Conservation (phyloP, 345 rosid genomes). For the Jatropha curcas region DNA sequence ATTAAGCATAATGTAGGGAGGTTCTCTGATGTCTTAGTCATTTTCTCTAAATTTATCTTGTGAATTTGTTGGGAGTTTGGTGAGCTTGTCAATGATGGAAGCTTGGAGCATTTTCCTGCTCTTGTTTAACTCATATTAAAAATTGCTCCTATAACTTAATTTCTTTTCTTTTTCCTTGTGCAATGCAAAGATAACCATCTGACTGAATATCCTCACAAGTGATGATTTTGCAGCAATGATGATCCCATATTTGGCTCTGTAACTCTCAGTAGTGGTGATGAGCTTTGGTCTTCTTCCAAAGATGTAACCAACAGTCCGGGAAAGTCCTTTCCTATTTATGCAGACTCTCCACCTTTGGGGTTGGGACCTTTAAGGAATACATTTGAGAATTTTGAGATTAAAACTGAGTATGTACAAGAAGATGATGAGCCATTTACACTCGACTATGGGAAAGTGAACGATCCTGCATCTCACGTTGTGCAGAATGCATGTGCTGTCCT, state of each 20-base stretch:
- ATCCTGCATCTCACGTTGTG: slow-evolving; percentile 41
- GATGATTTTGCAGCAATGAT: slow-evolving; percentile 93
- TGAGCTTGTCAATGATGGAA: slow-evolving; percentile 9
- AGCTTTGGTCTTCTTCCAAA: slow-evolving; percentile 76
- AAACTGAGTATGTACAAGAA: slow-evolving; percentile 49
- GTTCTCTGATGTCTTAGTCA: neutral
- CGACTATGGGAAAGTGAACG: slow-evolving; percentile 41
- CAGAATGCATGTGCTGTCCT: slow-evolving; percentile 27
- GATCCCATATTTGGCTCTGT: slow-evolving; percentile 76
- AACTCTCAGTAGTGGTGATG: slow-evolving; percentile 63
- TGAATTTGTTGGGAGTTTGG: neutral
- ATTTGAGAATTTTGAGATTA: slow-evolving; percentile 38
- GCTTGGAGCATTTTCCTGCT: neutral
- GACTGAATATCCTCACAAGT: slow-evolving; percentile 88
- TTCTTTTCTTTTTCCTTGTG: slow-evolving; percentile 6
- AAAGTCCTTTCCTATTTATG: slow-evolving; percentile 46
- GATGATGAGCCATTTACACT: slow-evolving; percentile 25
- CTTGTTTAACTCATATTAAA: neutral
- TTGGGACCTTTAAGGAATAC: slow-evolving; percentile 39
- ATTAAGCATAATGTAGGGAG: neutral
- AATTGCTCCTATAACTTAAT: neutral
- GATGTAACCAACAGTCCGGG: slow-evolving; percentile 51
- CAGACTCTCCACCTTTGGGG: slow-evolving; percentile 51
- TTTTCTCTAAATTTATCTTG: slow-evolving; percentile 7
- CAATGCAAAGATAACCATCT: slow-evolving; percentile 42